Conservation (phyloP, 1,284 basidiomycete genomes). For the Schizophyllum amplum region DNA sequence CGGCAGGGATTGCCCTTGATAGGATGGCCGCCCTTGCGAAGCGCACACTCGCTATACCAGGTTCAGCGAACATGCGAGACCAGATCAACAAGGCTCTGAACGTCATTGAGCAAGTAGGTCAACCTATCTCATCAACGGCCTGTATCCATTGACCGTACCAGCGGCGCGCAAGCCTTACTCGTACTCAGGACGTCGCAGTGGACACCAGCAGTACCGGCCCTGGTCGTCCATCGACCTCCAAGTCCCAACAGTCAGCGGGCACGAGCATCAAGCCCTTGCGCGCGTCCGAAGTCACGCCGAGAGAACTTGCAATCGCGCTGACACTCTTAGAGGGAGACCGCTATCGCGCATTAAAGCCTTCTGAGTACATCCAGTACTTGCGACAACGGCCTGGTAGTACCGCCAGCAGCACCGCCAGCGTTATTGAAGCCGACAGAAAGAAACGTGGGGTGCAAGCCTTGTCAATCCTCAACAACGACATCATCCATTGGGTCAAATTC, state of each 20-base stretch:
- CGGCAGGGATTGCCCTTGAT: constrained; percentile 23
- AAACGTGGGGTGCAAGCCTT: constrained; percentile 5
- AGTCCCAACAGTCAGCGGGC: constrained; percentile 10
- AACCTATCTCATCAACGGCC: too few relatives aligned
- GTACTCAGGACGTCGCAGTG: too few relatives aligned
- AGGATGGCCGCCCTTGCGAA: constrained; percentile 15
- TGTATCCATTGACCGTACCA: too few relatives aligned
- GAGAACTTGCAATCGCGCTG: constrained; percentile 33
- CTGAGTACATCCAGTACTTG: constrained; percentile 34
- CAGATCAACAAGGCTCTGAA: constrained; percentile 21
- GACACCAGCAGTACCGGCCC: too few relatives aligned
- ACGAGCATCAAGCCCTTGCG: constrained; percentile 17
- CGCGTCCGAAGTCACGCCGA: constrained; percentile 23
- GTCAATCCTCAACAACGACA: constrained; percentile 24
- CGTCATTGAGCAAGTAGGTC: constrained; percentile 12
- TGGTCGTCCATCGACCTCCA: constrained; percentile 8
- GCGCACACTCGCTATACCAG: not conserved
- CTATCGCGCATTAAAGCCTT: constrained; percentile 28
- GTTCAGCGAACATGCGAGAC: constrained; percentile 10
- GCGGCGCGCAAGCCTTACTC: too few relatives aligned
- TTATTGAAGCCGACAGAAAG: constrained; percentile 22
- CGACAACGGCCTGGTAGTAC: constrained; percentile 9
- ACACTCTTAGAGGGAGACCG: constrained; percentile 33
- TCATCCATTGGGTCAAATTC: constrained; percentile 36
- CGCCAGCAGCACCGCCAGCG: constrained; percentile 15